Percentiles rank a stretch among this genome's conserved stretches.
These are phyloP conservation scores for Microdochium paspali DNA, from an alignment of 2,329 filamentous ascomycete species.

Conservation along the genomic window DNA sequence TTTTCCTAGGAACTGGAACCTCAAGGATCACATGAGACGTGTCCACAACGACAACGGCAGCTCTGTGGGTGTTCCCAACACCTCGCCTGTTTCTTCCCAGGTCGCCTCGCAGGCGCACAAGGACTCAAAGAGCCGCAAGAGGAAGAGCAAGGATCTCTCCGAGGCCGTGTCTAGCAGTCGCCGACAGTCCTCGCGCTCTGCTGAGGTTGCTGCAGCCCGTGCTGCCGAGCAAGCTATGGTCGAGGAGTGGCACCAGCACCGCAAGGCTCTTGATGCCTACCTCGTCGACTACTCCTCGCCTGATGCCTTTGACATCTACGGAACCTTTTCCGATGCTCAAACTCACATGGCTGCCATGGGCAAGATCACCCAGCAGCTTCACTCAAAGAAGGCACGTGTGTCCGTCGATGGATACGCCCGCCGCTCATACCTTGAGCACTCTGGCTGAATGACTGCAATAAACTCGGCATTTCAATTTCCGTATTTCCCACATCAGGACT, in stretches of 20 bases:
- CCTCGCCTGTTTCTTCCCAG: slow-evolving; percentile 29
- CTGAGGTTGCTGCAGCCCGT: slow-evolving; percentile 20
- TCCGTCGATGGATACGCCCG: slow-evolving; percentile 5
- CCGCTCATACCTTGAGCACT: slow-evolving; percentile 23
- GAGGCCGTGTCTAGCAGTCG: slow-evolving; percentile 32
- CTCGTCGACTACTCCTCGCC: slow-evolving; percentile 39
- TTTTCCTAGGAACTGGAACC: slow-evolving; percentile 92
- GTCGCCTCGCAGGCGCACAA: slow-evolving; percentile 11
- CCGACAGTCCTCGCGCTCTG: slow-evolving; percentile 37
- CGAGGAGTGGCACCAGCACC: slow-evolving; percentile 52
- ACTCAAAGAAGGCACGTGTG: slow-evolving; percentile 16
- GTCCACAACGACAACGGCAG: slow-evolving; percentile 63
- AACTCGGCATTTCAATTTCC: not conserved
- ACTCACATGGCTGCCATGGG: slow-evolving; percentile 40
- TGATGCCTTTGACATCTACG: slow-evolving; percentile 41
- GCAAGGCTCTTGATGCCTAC: slow-evolving; percentile 52
- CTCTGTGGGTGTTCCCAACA: slow-evolving; percentile 18
- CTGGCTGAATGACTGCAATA: slow-evolving; percentile 28
- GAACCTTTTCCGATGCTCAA: slow-evolving; percentile 42
- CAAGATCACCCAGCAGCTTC: slow-evolving; percentile 34
- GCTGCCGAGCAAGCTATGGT: slow-evolving; percentile 31
- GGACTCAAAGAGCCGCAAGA: slow-evolving; percentile 43
- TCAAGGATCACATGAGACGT: slow-evolving; percentile 93
- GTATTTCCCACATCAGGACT: too few relatives aligned
- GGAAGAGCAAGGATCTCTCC: slow-evolving; percentile 41